Evolutionary conservation across 495 filamentous ascomycete genomes (phyloP), one percentile per base, ranked within the genome.

Genomic region (Trichoderma orchidacearum): DNA sequence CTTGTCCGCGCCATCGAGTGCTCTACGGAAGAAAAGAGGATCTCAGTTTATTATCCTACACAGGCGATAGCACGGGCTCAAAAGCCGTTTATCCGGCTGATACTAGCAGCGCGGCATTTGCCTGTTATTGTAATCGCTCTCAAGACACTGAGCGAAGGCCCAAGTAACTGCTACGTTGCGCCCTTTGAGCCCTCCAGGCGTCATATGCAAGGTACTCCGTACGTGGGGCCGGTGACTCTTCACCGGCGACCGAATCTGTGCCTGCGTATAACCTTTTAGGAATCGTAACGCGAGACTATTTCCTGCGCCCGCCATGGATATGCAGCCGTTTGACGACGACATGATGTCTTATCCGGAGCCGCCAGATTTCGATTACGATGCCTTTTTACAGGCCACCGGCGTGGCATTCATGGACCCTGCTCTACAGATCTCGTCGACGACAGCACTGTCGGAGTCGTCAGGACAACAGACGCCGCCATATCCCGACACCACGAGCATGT

Each of bases 311-410:
- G 21, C 18, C 41, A 55, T 55, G 53, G 32, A 28, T 17, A 8
- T 36, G 1, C 53, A 55, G 5, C 17, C 30, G 11, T 35, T 34
- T 27, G 23, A 34, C n/a, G 13, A 31, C 30, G 30, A 31, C 53
- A 55, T 55, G 25, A 34, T 55, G 53, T 34, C 32, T 30, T 55
- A 23, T 31, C 53, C 53, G 11, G 53, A 55, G 15, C 30, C 56
- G 9, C 21, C 57, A 15, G 58, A 63, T 23, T 67, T 69, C 36
- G 63, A 70, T 58, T 70, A 69, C 48, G 52, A 56, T 18, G 62
- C 61, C 53, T 73, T 68, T 25, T 34, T 63, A 28, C 58, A 65
- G 18, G 66, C 73, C 31, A 61, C 69, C 2, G 68, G 68, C 38
- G 13, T 55, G 25, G 50, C 56, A 51, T 73, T 71, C 52, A 59